These are phyloP conservation scores for Quercus tomentella DNA, from an alignment of 331 rosid species.

Conservation along the genomic window DNA sequence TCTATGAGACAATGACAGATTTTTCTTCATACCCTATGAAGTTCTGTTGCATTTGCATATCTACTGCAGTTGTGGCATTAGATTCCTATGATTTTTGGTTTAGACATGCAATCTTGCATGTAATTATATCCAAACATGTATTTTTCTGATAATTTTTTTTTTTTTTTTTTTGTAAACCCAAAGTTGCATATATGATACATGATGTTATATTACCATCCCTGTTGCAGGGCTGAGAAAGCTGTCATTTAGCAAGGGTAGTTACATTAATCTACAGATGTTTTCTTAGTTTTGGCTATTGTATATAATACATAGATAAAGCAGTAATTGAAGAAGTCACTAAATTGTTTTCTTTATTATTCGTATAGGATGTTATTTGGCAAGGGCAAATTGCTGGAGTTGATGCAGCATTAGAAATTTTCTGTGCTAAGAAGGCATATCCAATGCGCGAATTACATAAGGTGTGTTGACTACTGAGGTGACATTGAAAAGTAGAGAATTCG, in stretches of 20 bases:
- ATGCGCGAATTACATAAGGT: slow-evolving; percentile 69
- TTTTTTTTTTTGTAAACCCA: neutral
- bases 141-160: neutral
- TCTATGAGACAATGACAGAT: neutral
- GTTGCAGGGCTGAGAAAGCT: slow-evolving; percentile 1
- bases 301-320: neutral
- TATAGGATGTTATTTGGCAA: slow-evolving; percentile 91
- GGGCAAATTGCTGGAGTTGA: slow-evolving; percentile 79
- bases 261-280: neutral
- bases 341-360: slow-evolving; percentile 2
- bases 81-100: neutral
- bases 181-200: neutral
- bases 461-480: slow-evolving; percentile 17
- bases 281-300: neutral
- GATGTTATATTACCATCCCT: neutral
- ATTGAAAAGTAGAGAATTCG: neutral
- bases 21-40: neutral
- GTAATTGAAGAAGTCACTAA: neutral
- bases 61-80: neutral
- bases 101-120: neutral
- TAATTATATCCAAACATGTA: neutral
- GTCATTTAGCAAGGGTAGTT: neutral
- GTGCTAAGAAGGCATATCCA: slow-evolving; percentile 81
- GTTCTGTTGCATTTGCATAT: neutral
- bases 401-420: slow-evolving; percentile 68